phyloP scores from a whole-genome alignment of 148 eudicot species.

The Selenicereus undatus region DNA sequence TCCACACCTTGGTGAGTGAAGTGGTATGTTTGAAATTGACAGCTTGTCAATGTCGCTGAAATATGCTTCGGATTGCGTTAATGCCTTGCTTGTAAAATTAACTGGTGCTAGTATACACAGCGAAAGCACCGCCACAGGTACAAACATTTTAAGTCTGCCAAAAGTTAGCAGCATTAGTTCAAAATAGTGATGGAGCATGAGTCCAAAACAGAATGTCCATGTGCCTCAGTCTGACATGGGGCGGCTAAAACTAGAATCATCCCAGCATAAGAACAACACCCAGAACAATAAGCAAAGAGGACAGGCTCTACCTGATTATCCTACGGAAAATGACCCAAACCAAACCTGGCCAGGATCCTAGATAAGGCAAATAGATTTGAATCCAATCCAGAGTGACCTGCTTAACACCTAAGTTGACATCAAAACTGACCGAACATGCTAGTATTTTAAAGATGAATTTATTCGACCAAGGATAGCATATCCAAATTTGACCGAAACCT shows the following conservation, averaged over 20 bases:
- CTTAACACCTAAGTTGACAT: too few species aligned
- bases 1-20: slow-evolving; percentile 57
- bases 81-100: slow-evolving; percentile 68
- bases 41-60: slow-evolving; percentile 76
- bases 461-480: too few species aligned
- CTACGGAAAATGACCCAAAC: too few species aligned
- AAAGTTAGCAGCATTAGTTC: slow-evolving; percentile 5
- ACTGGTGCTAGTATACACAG: slow-evolving; percentile 67
- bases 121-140: slow-evolving; percentile 64
- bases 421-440: too few species aligned
- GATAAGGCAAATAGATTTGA: too few species aligned
- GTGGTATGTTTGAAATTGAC: slow-evolving; percentile 79
- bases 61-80: slow-evolving; percentile 32
- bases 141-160: slow-evolving; percentile 90
- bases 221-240: background rate
- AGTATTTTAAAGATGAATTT: too few species aligned
- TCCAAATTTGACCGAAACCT: too few species aligned
- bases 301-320: background rate
- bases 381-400: too few species aligned
- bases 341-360: too few species aligned
- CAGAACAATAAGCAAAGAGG: background rate
- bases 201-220: background rate
- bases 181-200: slow-evolving; percentile 4
- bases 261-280: background rate
- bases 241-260: background rate